Percentiles rank a stretch among this genome's conserved stretches.
These are phyloP conservation scores for Arachnomyces sp. DNA, from an alignment of 2,329 filamentous ascomycete genomes.

Conservation along the genomic window DNA sequence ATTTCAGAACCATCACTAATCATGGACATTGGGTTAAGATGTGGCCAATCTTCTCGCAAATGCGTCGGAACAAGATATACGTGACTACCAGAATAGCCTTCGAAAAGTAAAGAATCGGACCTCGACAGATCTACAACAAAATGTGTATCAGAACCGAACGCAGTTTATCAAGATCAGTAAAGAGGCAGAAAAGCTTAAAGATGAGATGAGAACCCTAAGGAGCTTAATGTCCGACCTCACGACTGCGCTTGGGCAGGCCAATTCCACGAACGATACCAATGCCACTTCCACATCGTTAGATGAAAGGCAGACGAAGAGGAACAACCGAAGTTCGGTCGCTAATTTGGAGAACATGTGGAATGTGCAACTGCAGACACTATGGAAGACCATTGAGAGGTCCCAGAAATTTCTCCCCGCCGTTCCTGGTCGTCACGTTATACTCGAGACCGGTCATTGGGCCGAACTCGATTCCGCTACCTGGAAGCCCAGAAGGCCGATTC, in stretches of 20 bases:
- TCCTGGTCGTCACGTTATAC: conserved; percentile 83
- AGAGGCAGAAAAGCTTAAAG: conserved; percentile 94
- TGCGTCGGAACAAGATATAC: conserved; percentile 79
- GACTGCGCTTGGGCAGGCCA: conserved; percentile 50
- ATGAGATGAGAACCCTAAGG: conserved; percentile 84
- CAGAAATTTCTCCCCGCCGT: conserved; percentile 93
- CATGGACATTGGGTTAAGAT: conserved; percentile 21
- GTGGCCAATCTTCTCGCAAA: conserved; percentile 64
- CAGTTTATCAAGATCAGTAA: conserved; percentile 99
- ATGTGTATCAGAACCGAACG: conserved; percentile 91
- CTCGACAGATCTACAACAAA: conserved; percentile 80
- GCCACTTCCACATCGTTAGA: conserved; percentile 44
- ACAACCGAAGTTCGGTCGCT: conserved; percentile 84
- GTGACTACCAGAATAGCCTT: conserved; percentile 68
- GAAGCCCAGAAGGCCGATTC: conserved; percentile 82
- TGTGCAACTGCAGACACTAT: conserved; percentile 67
- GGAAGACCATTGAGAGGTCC: conserved; percentile 95
- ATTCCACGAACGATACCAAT: conserved; percentile 46
- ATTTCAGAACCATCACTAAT: conserved; percentile 1
- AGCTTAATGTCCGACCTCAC: conserved; percentile 91
- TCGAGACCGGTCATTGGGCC: conserved; percentile 89
- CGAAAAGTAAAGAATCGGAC: conserved; percentile 71
- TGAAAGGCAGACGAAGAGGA: conserved; percentile 46
- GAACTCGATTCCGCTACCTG: conserved; percentile 96
- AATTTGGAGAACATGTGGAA: conserved; percentile 64